phyloP scores from a whole-genome alignment of 371 early-diverging fungal species.

The Mortierella sp. region DNA sequence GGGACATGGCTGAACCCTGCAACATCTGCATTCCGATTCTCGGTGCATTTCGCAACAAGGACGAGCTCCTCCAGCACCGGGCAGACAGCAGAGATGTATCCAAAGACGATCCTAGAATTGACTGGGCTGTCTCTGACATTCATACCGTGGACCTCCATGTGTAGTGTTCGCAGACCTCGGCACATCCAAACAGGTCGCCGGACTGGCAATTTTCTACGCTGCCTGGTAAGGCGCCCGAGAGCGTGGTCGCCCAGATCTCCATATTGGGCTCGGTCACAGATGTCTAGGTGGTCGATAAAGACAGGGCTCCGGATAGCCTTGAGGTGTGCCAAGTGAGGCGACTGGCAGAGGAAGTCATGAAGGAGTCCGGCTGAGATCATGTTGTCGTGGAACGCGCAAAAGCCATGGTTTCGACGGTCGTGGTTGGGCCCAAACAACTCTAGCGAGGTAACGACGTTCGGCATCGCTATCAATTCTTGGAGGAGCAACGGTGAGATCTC shows the following conservation, averaged over 20 bases:
- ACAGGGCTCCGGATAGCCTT: neutral
- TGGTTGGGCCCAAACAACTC: neutral
- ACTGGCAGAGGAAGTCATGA: neutral
- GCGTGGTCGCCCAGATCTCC: neutral
- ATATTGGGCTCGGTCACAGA: neutral
- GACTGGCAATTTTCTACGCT: neutral
- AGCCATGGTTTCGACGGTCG: neutral
- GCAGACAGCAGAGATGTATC: neutral
- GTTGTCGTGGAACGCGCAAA: neutral
- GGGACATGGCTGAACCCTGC: neutral
- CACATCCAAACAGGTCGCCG: neutral
- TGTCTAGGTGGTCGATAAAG: neutral
- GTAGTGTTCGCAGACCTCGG: neutral
- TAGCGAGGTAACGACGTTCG: neutral
- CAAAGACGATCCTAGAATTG: slow-evolving; percentile 3
- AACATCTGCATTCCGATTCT: neutral
- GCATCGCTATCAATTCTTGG: neutral
- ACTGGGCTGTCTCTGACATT: neutral
- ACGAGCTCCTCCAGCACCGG: neutral
- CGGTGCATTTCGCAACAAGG: neutral
- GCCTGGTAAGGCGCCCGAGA: neutral
- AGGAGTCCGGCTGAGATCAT: neutral
- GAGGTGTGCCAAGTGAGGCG: neutral
- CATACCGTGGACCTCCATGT: neutral
- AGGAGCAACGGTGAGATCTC: neutral